phyloP scores from a whole-genome alignment of 2,329 filamentous ascomycete species.

The Botrytis deweyae region DNA sequence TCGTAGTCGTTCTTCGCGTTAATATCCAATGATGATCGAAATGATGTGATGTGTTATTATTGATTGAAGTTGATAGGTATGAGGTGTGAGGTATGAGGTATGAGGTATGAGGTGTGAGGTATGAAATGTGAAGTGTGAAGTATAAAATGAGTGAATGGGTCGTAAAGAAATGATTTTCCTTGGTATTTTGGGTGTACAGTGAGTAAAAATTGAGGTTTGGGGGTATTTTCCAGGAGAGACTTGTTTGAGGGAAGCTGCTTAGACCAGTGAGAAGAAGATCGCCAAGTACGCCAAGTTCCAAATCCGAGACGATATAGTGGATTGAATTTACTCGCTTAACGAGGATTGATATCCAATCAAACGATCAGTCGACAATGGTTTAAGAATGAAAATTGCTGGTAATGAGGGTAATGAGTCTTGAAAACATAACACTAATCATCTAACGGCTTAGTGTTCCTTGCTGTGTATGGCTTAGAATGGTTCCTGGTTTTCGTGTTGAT shows the following conservation, averaged over 20 bases:
- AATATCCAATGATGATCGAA: not conserved
- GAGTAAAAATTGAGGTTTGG: not conserved
- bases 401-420: not conserved
- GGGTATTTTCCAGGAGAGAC: conserved; percentile 16
- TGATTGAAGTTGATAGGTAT: not conserved
- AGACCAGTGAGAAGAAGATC: conserved; percentile 10
- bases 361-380: not conserved
- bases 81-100: not conserved
- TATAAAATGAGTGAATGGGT: conserved; percentile 5
- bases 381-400: not conserved
- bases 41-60: not conserved
- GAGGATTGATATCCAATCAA: not conserved
- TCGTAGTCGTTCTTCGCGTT: conserved; percentile 3
- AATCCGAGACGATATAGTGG: conserved; percentile 12
- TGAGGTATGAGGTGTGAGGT: not conserved
- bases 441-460: not conserved
- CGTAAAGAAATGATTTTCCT: not conserved
- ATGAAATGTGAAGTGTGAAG: not conserved
- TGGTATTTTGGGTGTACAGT: not conserved
- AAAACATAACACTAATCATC: not conserved
- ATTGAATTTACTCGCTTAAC: not conserved
- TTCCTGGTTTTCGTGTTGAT: not conserved
- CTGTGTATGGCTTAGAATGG: not conserved
- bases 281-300: conserved; percentile 9
- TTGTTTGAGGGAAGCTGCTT: conserved; percentile 10